Evolutionary conservation across 805 yeast genomes (phyloP), one percentile per base, ranked within the genome.

Genomic region (Candida mattraensis): DNA sequence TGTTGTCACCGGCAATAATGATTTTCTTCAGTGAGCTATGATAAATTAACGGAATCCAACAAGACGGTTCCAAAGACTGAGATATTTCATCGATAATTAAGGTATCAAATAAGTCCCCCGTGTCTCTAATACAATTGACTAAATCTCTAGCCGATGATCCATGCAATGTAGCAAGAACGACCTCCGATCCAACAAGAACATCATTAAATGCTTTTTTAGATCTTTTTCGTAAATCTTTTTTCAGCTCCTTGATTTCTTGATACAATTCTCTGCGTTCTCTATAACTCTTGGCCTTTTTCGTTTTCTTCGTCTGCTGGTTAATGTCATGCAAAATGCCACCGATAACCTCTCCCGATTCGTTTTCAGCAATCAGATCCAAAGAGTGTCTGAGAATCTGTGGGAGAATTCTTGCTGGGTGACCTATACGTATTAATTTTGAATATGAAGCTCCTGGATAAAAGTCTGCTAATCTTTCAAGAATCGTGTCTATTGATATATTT

Each of bases 51-150:
- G 99, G 97, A 16, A 91, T 88, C 97, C 97, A 89, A 52, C 97
- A 88, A 47, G 91, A 95, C 1, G 97, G 95, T 53, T 91, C 96
- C 36, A 91, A 62, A 8, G 96, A 74, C 58, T 91, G 99, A 0
- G 97, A 87, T 0, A 91, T 96, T 60, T 91, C 99, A 61, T 91
- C 99, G 22, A 91, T 89, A 9, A 93, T 84, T 20, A 91, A 67
- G 0, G 95, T 78, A 45, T 86, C 87, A 53, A 91, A 87, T 9
- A 79, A 54, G 22, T 60, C 64, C 7, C 52, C 57, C 13, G 33
- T 29, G 18, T 60, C 60, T 20, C 60, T 56, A 4, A 61, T 54
- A 26, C 79, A 61, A 3, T 74, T 67, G n/a, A 74, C 66, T 7
- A 88, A 60, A 31, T 83, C 88, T 48, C 79, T 67, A 0, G 87